Conservation (phyloP, 2,329 filamentous ascomycete species). For the Diaporthe australafricana region DNA sequence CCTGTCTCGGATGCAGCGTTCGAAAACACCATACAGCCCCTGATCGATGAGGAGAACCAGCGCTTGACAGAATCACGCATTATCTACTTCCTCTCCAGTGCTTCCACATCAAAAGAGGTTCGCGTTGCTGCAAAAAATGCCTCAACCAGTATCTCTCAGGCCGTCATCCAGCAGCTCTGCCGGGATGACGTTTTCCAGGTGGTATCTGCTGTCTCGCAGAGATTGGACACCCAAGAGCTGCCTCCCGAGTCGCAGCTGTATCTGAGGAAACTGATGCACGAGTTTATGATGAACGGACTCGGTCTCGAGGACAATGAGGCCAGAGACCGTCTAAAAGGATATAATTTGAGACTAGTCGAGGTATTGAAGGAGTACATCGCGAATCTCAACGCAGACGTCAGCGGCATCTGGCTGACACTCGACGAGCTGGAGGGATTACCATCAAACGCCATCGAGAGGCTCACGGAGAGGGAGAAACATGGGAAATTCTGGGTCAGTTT, state of each 20-base stretch:
- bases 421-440: not conserved
- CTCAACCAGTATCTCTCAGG: not conserved
- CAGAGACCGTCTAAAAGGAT: not conserved
- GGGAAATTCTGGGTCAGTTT: not conserved
- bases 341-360: not conserved
- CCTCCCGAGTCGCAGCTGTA: not conserved
- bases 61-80: not conserved
- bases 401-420: not conserved
- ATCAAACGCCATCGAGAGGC: not conserved
- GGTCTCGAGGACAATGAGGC: not conserved
- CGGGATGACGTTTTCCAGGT: not conserved
- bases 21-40: not conserved
- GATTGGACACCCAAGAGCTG: not conserved
- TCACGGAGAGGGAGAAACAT: not conserved
- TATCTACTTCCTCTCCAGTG: not conserved
- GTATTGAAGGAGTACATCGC: not conserved
- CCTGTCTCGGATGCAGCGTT: not conserved
- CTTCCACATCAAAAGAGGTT: not conserved
- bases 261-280: not conserved
- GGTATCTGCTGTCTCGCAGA: not conserved
- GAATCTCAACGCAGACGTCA: conserved; percentile 2
- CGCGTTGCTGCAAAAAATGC: not conserved
- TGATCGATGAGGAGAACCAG: not conserved
- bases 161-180: not conserved
- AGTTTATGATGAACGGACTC: not conserved